These are phyloP conservation scores for Wickerhamiella occidentalis DNA, from an alignment of 805 yeast species.

Conservation along the genomic window DNA sequence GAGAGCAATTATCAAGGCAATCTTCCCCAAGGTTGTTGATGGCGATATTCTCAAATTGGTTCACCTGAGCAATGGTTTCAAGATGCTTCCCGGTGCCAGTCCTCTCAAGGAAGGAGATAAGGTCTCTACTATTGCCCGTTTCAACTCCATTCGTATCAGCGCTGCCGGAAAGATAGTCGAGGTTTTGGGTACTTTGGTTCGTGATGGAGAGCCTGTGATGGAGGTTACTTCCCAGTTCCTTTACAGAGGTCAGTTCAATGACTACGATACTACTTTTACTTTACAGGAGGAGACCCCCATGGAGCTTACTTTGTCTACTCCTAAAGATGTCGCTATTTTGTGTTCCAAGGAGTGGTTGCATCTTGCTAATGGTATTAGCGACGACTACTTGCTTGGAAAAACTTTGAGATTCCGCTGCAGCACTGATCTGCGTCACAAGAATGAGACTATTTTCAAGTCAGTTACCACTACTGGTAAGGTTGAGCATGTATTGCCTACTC, in stretches of 20 bases:
- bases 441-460: constrained; percentile 59
- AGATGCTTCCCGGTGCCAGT: constrained; percentile 81
- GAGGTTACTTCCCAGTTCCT: constrained; percentile 92
- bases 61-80: constrained; percentile 89
- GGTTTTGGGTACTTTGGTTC: constrained; percentile 77
- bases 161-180: constrained; percentile 92
- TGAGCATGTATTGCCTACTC: constrained; percentile 78
- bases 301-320: constrained; percentile 55
- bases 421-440: constrained; percentile 71
- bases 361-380: constrained; percentile 41
- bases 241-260: constrained; percentile 85
- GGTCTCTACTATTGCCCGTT: constrained; percentile 69
- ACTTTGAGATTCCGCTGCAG: constrained; percentile 80
- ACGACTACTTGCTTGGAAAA: constrained; percentile 60
- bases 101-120: constrained; percentile 82
- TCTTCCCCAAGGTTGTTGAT: constrained; percentile 91
- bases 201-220: constrained; percentile 71
- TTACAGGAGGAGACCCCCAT: constrained; percentile 78
- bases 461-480: constrained; percentile 80
- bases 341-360: constrained; percentile 98
- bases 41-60: constrained; percentile 92
- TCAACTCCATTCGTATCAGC: constrained; percentile 80
- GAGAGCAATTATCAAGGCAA: constrained; percentile 96
- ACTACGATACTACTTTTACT: constrained; percentile 86
- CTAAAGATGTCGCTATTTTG: constrained; percentile 86